Evolutionary conservation across 78 protist genomes (phyloP), one percentile per base, ranked within the genome.

Genomic region (Pigoraptor vietnamica): DNA sequence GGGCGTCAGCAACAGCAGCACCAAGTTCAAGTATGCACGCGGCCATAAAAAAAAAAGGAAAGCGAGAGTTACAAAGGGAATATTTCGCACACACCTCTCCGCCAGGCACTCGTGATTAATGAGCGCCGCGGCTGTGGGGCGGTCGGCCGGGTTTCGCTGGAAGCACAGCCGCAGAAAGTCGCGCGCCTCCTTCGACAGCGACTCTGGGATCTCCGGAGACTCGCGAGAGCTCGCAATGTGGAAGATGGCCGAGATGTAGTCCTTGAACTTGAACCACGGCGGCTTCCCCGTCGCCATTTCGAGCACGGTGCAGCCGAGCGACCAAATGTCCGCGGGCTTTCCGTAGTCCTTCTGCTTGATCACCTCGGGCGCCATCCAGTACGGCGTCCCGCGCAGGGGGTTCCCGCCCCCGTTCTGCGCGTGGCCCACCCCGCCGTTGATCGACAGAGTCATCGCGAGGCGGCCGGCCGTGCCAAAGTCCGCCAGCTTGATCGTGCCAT

Each of bases 321-420:
- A 88, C 95, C 95, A 93, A 39, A 93, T 38, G 89, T 93, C 95
- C 0, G 90, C 94, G 29, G 86, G 10, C 21, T 19, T 25, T 21
- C 35, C 94, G 81, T 90, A 83, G 1, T 48, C 67, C 67, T 48
- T 23, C 82, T 84, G 88, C 40, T 2, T 67, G 87, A 91, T 37
- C 35, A 93, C 82, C 79, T 93, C 95, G 34, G 95, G 95, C 0
- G 95, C 92, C 95, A 93, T 93, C 95, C 95, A 93, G 87, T 90
- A 91, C 9, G 95, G 95, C n/a, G 92, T 90, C 81, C 95, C 95
- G 48, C 33, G 1, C 1, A 93, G 93, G 36, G 93, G 33, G 0
- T 38, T 0, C 67, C 67, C 67, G 67, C 67, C 67, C 29, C 67
- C 67, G 14, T 48, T 48, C 29, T 14, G 6, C 29, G 6, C 14